A percentile compares a stretch with the other conserved stretches of the same genome.
Evolutionary conservation across 2,329 filamentous ascomycete genomes (phyloP).

Genomic region (Pezicula carpinea): DNA sequence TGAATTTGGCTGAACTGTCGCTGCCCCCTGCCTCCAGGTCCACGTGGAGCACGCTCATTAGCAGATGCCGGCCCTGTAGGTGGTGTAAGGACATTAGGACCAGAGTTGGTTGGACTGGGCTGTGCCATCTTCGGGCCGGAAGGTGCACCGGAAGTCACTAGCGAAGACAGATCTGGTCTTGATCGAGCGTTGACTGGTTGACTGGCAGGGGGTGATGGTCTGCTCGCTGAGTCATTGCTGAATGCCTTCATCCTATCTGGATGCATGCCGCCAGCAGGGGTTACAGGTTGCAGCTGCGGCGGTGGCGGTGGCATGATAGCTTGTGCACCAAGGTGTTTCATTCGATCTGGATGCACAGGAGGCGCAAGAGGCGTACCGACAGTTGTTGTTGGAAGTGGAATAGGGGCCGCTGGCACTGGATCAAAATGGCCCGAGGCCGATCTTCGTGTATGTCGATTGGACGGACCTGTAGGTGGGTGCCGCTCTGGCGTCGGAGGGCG

Average conservation of each 20-base stretch:
- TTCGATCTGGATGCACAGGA: conserved; percentile 46
- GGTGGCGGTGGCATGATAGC: conserved; percentile 25
- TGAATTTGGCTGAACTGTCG: conserved; percentile 57
- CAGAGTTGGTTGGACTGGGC: conserved; percentile 20
- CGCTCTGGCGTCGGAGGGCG: conserved; percentile 28
- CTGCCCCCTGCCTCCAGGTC: conserved; percentile 38
- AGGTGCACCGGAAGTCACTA: conserved; percentile 22
- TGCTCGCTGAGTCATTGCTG: conserved; percentile 20
- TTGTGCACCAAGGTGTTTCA: conserved; percentile 40
- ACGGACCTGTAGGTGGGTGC: conserved; percentile 29
- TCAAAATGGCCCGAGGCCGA: conserved; percentile 24
- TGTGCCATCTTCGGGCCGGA: conserved; percentile 26
- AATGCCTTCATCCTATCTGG: conserved; percentile 26
- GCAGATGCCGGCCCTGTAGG: conserved; percentile 30
- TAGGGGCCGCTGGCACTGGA: conserved; percentile 14
- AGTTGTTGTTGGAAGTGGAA: conserved; percentile 17
- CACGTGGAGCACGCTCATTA: conserved; percentile 23
- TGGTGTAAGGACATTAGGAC: conserved; percentile 21
- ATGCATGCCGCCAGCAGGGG: conserved; percentile 26
- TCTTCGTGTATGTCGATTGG: conserved; percentile 23
- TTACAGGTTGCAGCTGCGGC: conserved; percentile 29
- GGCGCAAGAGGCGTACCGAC: conserved; percentile 21
- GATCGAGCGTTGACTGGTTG: conserved; percentile 30
- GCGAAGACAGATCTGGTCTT: conserved; percentile 26
- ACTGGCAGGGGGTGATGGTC: conserved; percentile 19